Evolutionary conservation across 495 filamentous ascomycete genomes (phyloP), one percentile per base, ranked within the genome.

Genomic region (Hypoxylon cercidicola): DNA sequence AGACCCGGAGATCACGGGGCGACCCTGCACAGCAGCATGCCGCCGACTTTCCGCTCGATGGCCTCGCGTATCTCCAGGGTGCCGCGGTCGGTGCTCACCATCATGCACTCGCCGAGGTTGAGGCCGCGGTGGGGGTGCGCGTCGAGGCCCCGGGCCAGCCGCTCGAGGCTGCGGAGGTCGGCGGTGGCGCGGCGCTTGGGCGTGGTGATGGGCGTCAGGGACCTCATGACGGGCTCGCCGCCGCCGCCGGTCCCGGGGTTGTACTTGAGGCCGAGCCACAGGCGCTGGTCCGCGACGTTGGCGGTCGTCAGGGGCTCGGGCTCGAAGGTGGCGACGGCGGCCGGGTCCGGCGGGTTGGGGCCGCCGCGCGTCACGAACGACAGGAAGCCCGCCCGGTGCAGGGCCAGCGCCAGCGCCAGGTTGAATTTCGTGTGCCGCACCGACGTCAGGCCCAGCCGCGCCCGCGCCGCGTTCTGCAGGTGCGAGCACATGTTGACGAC

Each of bases 261-360:
- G 81, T 99, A 99, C 80, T 98, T 98, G 69, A 98, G 76, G 8
- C 93, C 93, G 8, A 99, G 69, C 95, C 95, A 99, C 7, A 99
- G 77, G 46, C 95, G 82, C 69, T 93, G 79, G 35, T 84, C 84
- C 1, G 92, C 82, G 4, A 93, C 81, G 77, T 97, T 98, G 65
- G 82, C 85, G 52, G 87, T 86, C 20, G 92, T 97, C 44, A 93
- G 83, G 0, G 85, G 81, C 66, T 88, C 86, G 71, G 75, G 75
- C 67, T 74, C 83, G 76, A 56, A 84, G 59, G 74, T 85, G 48
- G 55, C 76, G 55, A 82, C 83, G 66, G 55, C 68, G 39, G 82
- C 80, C 1, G 84, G 80, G 0, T 84, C 83, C 5, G 87, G 92
- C 16, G 91, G 90, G 10, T 75, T 74, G 13, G 84, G 80, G 8